Evolutionary conservation across 1,139 yeast genomes (phyloP).

Genomic region (Arxiozyma slooffiae): DNA sequence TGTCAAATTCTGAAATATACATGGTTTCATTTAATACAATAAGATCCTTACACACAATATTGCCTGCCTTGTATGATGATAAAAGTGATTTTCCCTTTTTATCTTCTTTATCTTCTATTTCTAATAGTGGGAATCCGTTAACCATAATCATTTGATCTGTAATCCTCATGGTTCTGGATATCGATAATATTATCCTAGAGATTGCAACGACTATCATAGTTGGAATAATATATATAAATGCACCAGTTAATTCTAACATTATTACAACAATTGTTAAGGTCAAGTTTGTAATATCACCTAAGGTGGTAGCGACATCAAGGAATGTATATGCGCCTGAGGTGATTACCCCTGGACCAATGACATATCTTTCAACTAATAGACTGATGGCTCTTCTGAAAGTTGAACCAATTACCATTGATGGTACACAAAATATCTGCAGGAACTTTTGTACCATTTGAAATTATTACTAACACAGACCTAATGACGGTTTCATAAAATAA

Average conservation of each 20-base stretch:
- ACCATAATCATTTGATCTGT: slow-evolving; percentile 91
- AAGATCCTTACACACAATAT: slow-evolving; percentile 56
- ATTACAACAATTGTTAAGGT: slow-evolving; percentile 90
- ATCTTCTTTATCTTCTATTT: slow-evolving; percentile 57
- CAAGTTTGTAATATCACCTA: slow-evolving; percentile 86
- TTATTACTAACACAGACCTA: slow-evolving; percentile 60
- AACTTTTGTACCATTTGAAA: slow-evolving; percentile 84
- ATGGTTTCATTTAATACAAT: slow-evolving; percentile 39
- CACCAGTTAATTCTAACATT: slow-evolving; percentile 94
- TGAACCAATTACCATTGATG: slow-evolving; percentile 95
- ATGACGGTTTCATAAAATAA: slow-evolving; percentile 63
- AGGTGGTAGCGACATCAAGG: slow-evolving; percentile 94
- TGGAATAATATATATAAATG: slow-evolving; percentile 78
- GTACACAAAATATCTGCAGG: slow-evolving; percentile 96
- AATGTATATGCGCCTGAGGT: slow-evolving; percentile 93
- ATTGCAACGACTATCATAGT: slow-evolving; percentile 93
- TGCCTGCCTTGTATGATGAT: slow-evolving; percentile 42
- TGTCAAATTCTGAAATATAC: slow-evolving; percentile 31
- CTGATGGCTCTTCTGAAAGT: slow-evolving; percentile 84
- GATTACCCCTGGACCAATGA: slow-evolving; percentile 44
- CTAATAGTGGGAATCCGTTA: slow-evolving; percentile 82
- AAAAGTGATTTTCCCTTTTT: slow-evolving; percentile 46
- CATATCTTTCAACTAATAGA: slow-evolving; percentile 41
- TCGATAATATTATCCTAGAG: slow-evolving; percentile 70
- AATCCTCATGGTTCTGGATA: slow-evolving; percentile 75